phyloP scores from a whole-genome alignment of 2,329 filamentous ascomycete genomes.

The Knufia fluminis region DNA sequence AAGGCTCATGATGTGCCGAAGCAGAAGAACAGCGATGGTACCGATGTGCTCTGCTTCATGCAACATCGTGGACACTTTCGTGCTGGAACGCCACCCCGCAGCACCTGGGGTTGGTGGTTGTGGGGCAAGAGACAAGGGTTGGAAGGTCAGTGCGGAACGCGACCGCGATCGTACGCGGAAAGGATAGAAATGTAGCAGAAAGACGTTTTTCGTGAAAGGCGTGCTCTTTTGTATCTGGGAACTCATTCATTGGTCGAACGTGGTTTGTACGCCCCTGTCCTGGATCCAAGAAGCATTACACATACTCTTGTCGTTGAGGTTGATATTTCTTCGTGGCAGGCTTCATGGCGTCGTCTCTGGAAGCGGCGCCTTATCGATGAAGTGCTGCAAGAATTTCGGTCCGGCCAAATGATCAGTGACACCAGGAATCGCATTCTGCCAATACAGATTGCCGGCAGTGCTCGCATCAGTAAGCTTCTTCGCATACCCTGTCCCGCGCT shows the following conservation, averaged over 20 bases:
- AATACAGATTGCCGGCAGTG: slow-evolving; percentile 13
- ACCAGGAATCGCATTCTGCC: slow-evolving; percentile 15
- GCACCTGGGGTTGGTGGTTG: neutral
- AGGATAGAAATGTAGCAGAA: neutral
- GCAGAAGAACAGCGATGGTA: neutral
- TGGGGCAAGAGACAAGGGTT: neutral
- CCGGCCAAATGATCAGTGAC: slow-evolving; percentile 15
- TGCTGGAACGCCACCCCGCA: too few relatives aligned
- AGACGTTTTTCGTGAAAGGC: neutral
- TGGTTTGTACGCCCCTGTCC: too few relatives aligned
- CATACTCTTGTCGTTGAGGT: too few relatives aligned
- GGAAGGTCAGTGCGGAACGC: slow-evolving; percentile 6
- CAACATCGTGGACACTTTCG: neutral
- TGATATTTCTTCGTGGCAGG: too few relatives aligned
- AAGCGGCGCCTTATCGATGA: neutral
- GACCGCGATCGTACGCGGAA: neutral
- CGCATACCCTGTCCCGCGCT: slow-evolving; percentile 8
- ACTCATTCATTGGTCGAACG: too few relatives aligned
- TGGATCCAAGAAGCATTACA: too few relatives aligned
- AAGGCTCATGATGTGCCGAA: neutral
- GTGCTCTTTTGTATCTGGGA: neutral
- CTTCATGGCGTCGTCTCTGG: neutral
- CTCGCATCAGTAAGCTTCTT: slow-evolving; percentile 11
- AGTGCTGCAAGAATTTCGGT: slow-evolving; percentile 10
- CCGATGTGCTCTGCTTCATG: neutral